Conservation (phyloP, 2,329 filamentous ascomycete species). For the Myriangium duriaei region DNA sequence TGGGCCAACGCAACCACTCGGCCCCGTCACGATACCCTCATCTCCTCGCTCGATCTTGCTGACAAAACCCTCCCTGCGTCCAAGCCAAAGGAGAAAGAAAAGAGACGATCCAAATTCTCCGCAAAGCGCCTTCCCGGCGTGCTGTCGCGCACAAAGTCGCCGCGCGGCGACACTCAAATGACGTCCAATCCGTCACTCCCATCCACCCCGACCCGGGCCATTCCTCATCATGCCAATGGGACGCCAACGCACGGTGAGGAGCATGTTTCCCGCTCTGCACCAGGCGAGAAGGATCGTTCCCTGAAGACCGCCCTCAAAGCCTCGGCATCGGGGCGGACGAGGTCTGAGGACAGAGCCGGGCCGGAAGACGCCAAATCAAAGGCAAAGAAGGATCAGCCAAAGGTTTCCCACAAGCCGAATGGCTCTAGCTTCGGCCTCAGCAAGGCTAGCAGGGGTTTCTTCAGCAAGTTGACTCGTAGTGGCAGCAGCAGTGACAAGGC, state of each 20-base stretch:
- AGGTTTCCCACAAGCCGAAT: constrained; percentile 8
- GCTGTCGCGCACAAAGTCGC: constrained; percentile 11
- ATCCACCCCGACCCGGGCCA: constrained; percentile 9
- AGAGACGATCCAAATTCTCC: constrained; percentile 8
- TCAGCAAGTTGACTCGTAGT: constrained; percentile 63
- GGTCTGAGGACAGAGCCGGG: constrained; percentile 54
- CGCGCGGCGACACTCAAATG: constrained; percentile 26
- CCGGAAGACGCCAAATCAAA: constrained; percentile 14
- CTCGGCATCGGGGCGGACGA: constrained; percentile 44
- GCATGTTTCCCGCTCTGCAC: constrained; percentile 5
- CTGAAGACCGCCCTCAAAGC: constrained; percentile 56
- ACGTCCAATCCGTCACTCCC: constrained; percentile 14
- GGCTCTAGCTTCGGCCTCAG: constrained; percentile 30
- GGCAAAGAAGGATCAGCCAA: constrained; percentile 8
- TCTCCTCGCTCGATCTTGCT: background rate
- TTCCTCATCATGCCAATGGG: constrained; percentile 10
- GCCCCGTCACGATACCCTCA: background rate
- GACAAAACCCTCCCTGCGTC: background rate
- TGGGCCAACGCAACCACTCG: background rate
- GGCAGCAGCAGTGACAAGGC: constrained; percentile 54
- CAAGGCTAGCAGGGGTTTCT: constrained; percentile 63
- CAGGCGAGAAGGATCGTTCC: constrained; percentile 48
- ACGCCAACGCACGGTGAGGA: constrained; percentile 5
- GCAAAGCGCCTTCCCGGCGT: constrained; percentile 12
- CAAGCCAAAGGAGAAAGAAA: background rate